Base-by-base conservation (phyloP, 2,329 filamentous ascomycete genomes). In the Ceratocystiopsis sp. region DNA sequence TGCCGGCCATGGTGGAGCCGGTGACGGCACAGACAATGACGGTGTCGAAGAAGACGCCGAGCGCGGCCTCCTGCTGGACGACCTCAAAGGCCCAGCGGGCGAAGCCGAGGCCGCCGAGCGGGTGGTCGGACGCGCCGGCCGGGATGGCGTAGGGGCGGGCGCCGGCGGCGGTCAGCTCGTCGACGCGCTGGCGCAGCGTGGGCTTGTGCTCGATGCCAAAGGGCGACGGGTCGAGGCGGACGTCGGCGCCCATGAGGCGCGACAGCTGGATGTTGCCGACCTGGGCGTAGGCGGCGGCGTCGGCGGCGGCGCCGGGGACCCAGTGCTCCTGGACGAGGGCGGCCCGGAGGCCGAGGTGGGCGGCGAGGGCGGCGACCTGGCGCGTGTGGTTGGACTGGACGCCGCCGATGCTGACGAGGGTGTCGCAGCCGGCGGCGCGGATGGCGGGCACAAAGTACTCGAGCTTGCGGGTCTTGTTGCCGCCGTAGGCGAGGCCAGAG, bases 241-340 rank as follows among this genome's bases (percentile, higher is more conserved):
- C 68, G 48, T 81, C 73, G 1, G 74, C 76, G 38, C 71, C 71
- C 75, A 82, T 80, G 18, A 82, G 63, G 1, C 76, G 65, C 3
- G 74, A 77, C 3, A 84, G 66, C 59, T 84, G 76, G 49, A 84
- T 77, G 61, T 84, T 84, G 48, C 80, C 80, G 9, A 79, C 78
- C 49, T 66, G 68, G 17, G 70, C 69, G 54, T 81, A 82, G 10
- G 65, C 68, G 1, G 63, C 57, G 49, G 78, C 73, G 1, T 61
- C 55, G 67, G 71, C 75, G 35, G 76, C 67, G 0, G n/a, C n/a
- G n/a, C n/a, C n/a, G n/a, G n/a, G n/a, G n/a, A 82, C 78, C 78
- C 78, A 82, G 54, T 77, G 66, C 59, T 82, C 78, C 57, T 82
- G 78, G 0, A 80, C 68, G 3, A 76, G 63, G 48, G 69, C 62